Conservation (phyloP, 2,329 filamentous ascomycete species). For the Colletotrichum graminicola region DNA sequence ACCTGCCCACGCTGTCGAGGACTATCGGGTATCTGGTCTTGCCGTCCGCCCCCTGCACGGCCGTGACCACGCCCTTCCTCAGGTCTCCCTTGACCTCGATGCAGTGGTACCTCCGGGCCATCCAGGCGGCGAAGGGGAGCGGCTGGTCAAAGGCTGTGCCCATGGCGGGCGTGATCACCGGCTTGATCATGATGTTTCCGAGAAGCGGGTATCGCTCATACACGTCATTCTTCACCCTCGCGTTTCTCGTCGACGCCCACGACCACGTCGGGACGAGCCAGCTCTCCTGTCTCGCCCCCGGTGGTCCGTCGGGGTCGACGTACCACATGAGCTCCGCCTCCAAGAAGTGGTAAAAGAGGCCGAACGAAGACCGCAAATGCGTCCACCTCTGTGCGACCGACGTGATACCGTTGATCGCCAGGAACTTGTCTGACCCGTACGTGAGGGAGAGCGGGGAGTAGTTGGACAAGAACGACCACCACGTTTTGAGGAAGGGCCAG, state of each 20-base stretch:
- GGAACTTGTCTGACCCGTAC: slow-evolving; percentile 2
- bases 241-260: background rate
- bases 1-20: background rate
- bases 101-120: background rate
- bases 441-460: background rate
- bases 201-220: background rate
- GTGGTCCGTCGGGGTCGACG: background rate
- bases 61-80: slow-evolving; percentile 14
- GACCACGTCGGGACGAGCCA: background rate
- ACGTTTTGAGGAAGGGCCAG: slow-evolving; percentile 1
- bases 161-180: background rate
- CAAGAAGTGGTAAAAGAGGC: background rate
- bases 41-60: background rate
- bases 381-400: slow-evolving; percentile 1
- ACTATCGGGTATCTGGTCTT: background rate
- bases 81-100: slow-evolving; percentile 12
- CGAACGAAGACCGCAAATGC: slow-evolving; percentile 10
- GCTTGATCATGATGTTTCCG: background rate
- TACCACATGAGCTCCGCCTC: background rate
- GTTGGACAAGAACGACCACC: slow-evolving; percentile 13
- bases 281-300: background rate
- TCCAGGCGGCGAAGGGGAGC: background rate
- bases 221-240: background rate
- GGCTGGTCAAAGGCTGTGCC: background rate
- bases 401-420: slow-evolving; percentile 13